Percentiles rank a stretch among this genome's conserved stretches.
Evolutionary conservation across 331 rosid species (phyloP).

Genomic region (Rhamnella rubrinervis): DNA sequence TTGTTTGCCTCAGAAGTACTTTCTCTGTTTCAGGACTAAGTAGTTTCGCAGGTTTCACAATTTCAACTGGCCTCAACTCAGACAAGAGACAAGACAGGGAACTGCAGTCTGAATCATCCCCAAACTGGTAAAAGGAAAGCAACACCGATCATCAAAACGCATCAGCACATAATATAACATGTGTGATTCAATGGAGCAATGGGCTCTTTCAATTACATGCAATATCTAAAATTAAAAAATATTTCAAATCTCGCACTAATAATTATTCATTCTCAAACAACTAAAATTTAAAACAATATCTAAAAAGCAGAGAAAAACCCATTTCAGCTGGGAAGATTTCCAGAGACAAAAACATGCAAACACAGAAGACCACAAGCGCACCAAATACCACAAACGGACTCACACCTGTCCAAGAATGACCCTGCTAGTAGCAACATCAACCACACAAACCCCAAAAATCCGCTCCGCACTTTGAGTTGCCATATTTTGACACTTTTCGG

Average conservation of each 20-base stretch:
- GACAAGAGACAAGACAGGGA: conserved; percentile 76
- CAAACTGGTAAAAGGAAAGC: conserved; percentile 56
- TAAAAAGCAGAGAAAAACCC: conserved; percentile 9
- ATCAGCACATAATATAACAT: conserved; percentile 6
- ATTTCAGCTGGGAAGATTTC: neutral
- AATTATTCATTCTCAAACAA: neutral
- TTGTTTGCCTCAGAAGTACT: conserved; percentile 65
- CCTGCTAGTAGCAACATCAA: conserved; percentile 81
- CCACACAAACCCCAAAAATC: conserved; percentile 74
- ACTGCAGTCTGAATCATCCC: conserved; percentile 81
- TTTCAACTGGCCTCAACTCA: conserved; percentile 94
- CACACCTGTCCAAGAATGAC: conserved; percentile 91
- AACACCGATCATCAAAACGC: conserved; percentile 16
- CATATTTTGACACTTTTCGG: conserved; percentile 52
- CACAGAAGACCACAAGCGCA: neutral
- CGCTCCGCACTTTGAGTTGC: conserved; percentile 43
- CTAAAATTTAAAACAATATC: neutral
- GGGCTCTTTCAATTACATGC: neutral
- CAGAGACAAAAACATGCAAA: neutral
- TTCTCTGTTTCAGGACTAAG: conserved; percentile 89
- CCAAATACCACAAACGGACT: conserved; percentile 1
- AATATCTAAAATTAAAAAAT: neutral
- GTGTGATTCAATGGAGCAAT: neutral
- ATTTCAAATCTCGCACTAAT: neutral
- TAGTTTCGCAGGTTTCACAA: conserved; percentile 74